A percentile compares a stretch with the other conserved stretches of the same genome.
phyloP scores from a whole-genome alignment of 495 filamentous ascomycete genomes.

The Aspergillus heteromorphus region DNA sequence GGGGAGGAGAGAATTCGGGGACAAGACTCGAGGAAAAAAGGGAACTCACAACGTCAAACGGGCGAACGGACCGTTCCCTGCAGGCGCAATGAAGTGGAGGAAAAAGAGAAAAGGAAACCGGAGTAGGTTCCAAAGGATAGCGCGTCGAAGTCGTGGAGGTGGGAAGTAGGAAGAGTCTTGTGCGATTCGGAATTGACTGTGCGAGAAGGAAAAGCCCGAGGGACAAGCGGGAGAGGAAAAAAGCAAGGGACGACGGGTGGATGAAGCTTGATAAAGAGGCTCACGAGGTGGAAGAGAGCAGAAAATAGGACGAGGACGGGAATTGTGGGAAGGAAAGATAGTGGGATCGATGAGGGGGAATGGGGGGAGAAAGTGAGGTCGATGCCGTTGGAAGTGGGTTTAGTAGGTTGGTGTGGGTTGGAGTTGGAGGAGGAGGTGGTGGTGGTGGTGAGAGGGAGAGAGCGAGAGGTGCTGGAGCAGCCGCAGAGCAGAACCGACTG shows the following conservation, averaged over 20 bases:
- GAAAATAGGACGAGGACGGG: not conserved
- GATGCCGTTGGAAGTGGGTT: not conserved
- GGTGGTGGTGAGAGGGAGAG: not conserved
- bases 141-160: slow-evolving; percentile 10
- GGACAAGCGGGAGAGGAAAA: not conserved
- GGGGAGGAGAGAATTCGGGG: slow-evolving; percentile 2
- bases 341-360: slow-evolving; percentile 15
- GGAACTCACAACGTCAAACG: slow-evolving; percentile 3
- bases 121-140: slow-evolving; percentile 1
- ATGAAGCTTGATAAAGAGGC: not conserved
- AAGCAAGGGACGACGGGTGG: slow-evolving; percentile 3
- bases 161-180: slow-evolving; percentile 25
- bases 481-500: not conserved
- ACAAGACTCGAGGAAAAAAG: not conserved
- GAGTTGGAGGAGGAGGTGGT: not conserved
- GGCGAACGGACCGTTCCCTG: slow-evolving; percentile 14
- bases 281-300: slow-evolving; percentile 1
- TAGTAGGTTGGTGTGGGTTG: not conserved
- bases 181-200: slow-evolving; percentile 22
- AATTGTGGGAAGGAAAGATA: slow-evolving; percentile 3
- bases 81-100: slow-evolving; percentile 21
- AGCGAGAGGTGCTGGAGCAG: not conserved
- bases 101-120: slow-evolving; percentile 12
- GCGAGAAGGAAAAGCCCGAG: slow-evolving; percentile 11
- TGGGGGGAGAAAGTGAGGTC: slow-evolving; percentile 10